A percentile compares a stretch with the other conserved stretches of the same genome.
These are phyloP conservation scores for Polyporus tsugae DNA, from an alignment of 1,284 basidiomycete species.

Conservation along the genomic window DNA sequence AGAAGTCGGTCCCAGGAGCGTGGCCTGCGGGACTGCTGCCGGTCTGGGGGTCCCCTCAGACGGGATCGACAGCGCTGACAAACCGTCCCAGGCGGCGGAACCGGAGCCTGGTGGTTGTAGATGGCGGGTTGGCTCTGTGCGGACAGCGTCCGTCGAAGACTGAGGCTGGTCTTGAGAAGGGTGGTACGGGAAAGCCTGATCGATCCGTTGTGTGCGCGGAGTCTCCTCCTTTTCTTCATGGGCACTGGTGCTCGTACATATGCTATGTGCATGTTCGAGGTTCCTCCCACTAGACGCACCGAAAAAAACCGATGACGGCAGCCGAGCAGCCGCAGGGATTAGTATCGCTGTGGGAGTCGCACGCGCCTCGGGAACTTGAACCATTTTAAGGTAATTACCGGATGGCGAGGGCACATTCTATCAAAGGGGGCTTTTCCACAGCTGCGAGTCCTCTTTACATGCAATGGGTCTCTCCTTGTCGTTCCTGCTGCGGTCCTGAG, in stretches of 20 bases:
- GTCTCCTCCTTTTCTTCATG: not conserved
- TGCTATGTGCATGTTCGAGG: not conserved
- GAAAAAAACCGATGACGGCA: conserved; percentile 1
- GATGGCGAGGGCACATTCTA: not conserved
- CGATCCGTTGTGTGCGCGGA: not conserved
- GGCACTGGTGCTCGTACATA: not conserved
- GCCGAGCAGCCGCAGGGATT: not conserved
- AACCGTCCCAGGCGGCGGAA: not conserved
- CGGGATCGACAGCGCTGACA: conserved; percentile 5
- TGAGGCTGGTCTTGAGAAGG: not conserved
- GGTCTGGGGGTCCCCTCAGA: not conserved
- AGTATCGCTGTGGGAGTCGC: conserved; percentile 5
- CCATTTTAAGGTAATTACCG: not conserved
- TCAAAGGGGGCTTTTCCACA: not conserved
- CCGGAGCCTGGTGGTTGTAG: not conserved
- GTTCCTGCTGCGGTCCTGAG: not conserved
- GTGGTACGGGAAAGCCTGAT: not conserved
- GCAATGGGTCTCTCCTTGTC: not conserved
- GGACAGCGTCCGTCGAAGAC: not conserved
- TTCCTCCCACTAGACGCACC: not conserved
- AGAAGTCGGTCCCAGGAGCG: not conserved
- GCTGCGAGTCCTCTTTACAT: not conserved
- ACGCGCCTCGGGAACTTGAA: not conserved
- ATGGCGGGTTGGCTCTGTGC: not conserved
- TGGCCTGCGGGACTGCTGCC: not conserved